Evolutionary conservation across 116 monocot species (phyloP), one percentile per base, ranked within the genome.

Genomic region (Papilionanthe hybrid): DNA sequence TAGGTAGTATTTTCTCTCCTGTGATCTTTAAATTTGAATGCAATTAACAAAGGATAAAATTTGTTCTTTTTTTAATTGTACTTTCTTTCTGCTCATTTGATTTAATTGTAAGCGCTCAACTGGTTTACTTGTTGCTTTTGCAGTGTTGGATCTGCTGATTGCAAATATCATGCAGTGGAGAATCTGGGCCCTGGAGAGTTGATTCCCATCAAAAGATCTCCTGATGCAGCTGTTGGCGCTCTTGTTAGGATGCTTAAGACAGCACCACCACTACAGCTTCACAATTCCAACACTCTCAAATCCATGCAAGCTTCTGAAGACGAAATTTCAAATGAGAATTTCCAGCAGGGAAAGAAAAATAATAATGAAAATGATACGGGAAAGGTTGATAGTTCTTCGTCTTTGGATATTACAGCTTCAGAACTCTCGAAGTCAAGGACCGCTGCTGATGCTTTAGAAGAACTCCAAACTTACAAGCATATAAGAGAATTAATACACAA

Each of bases 191-290:
- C 87, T 41, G 78, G 85, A 42, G 75, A 77, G 22, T 75, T 81
- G 9, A 20, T 55, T 41, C 67, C 81, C 43, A 49, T 77, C 10
- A 81, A 72, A 84, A 91, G 84, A 72, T 90, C 96, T 60, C 90
- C 87, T 72, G 85, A 85, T 82, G 93, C 93, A 72, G 82, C 83
- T 19, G 87, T 93, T 56, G 91, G 96, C 83, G 90, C 77, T 28
- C 87, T 96, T 32, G 84, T 96, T 41, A 65, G 58, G 41, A 91
- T 92, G 84, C 87, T 96, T 4, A 87, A 82, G 83, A 80, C 78
- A 41, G 93, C 96, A 13, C 81, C 88, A 63, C 90, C 90, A n/a
- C 77, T 96, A 18, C 86, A 78, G 42, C 83, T 85, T 78, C 85
- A 82, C 75, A 44, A 48, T 12, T 79, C 80, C 4, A n/a, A 71